Conservation (phyloP, 2,329 filamentous ascomycete species). For the Zymoseptoria ardabiliae region DNA sequence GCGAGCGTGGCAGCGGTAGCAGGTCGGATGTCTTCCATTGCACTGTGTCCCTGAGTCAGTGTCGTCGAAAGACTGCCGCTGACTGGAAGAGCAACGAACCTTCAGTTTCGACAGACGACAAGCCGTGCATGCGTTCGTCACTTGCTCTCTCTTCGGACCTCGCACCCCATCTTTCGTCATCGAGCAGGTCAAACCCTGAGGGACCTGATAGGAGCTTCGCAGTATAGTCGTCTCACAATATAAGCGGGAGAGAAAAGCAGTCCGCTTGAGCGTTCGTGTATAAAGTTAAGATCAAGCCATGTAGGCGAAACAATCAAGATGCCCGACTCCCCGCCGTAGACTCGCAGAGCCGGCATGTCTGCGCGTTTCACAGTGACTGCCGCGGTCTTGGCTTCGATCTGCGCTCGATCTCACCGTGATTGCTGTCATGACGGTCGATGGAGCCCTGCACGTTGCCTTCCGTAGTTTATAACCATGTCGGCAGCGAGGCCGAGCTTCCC, state of each 20-base stretch:
- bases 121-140: conserved; percentile 6
- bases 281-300: not conserved
- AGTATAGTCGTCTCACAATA: not conserved
- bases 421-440: not conserved
- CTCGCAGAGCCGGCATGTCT: not conserved
- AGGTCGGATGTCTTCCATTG: conserved; percentile 15
- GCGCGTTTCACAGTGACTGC: not conserved
- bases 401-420: not conserved
- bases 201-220: not conserved
- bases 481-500: not conserved
- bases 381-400: not conserved
- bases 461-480: no score
- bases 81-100: not conserved
- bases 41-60: conserved; percentile 5
- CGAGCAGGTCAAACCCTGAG: not conserved
- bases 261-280: not conserved
- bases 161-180: not conserved
- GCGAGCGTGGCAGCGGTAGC: conserved; percentile 8
- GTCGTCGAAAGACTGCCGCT: no score
- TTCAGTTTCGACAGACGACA: conserved; percentile 7
- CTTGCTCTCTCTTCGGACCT: conserved; percentile 1
- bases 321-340: not conserved
- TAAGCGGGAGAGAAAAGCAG: not conserved
- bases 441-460: not conserved
- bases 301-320: not conserved